Conservation (phyloP, 2,329 filamentous ascomycete species). For the Zymoseptoria ardabiliae region DNA sequence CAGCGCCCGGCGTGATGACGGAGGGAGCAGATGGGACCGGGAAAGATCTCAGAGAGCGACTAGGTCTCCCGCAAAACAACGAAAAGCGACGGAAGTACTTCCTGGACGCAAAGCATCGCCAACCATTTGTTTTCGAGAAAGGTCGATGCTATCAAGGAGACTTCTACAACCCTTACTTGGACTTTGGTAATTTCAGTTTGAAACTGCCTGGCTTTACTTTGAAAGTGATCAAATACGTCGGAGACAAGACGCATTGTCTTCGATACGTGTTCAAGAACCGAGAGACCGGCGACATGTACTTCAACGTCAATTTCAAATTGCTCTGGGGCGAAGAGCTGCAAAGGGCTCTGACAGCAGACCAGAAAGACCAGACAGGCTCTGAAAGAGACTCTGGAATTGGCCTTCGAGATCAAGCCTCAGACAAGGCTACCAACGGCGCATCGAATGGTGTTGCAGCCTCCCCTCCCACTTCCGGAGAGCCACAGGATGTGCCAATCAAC, state of each 20-base stretch:
- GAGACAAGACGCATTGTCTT: slow-evolving; percentile 41
- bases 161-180: slow-evolving; percentile 44
- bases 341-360: slow-evolving; percentile 26
- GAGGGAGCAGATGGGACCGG: slow-evolving; percentile 38
- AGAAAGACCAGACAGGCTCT: slow-evolving; percentile 7
- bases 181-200: slow-evolving; percentile 40
- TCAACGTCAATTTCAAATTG: slow-evolving; percentile 41
- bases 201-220: slow-evolving; percentile 41
- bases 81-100: slow-evolving; percentile 42
- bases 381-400: not conserved
- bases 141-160: slow-evolving; percentile 39
- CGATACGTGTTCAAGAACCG: slow-evolving; percentile 41
- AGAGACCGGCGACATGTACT: slow-evolving; percentile 34
- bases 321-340: slow-evolving; percentile 38
- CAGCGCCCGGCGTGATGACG: slow-evolving; percentile 26
- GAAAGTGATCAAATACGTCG: slow-evolving; percentile 40
- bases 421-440: not conserved
- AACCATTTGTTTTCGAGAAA: slow-evolving; percentile 37
- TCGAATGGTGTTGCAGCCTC: not conserved
- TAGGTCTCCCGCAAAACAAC: slow-evolving; percentile 32
- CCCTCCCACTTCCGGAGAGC: not conserved
- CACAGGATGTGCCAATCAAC: not conserved
- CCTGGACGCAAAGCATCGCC: slow-evolving; percentile 29
- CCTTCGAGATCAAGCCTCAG: not conserved
- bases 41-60: slow-evolving; percentile 19